Conservation (phyloP, 2,329 filamentous ascomycete genomes). For the Fusarium sulawesiense region DNA sequence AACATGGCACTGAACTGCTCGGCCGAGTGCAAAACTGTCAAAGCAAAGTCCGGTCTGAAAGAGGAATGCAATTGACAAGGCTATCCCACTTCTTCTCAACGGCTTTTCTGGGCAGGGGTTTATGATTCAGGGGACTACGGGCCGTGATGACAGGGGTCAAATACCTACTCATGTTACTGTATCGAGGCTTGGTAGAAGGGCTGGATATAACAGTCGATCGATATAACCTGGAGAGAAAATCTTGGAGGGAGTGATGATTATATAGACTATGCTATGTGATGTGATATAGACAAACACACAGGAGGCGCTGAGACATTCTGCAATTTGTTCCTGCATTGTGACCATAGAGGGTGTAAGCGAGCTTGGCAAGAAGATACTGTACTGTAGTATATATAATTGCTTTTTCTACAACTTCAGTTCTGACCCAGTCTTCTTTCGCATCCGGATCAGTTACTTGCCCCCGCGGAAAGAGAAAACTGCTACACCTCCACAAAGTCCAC, state of each 20-base stretch:
- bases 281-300: not conserved
- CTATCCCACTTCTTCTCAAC: not conserved
- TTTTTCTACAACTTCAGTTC: not conserved
- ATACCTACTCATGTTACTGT: not conserved
- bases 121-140: not conserved
- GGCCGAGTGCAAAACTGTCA: not conserved
- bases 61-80: not conserved
- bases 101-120: not conserved
- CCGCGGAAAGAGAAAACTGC: not conserved
- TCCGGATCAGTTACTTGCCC: not conserved
- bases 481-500: not conserved
- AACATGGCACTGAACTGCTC: not conserved
- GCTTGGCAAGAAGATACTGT: not conserved
- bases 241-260: not conserved
- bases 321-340: not conserved
- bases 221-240: not conserved
- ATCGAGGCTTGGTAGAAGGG: not conserved
- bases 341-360: not conserved
- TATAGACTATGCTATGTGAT: not conserved
- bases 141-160: not conserved
- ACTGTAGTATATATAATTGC: not conserved
- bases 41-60: not conserved
- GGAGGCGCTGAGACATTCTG: not conserved
- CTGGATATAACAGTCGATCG: not conserved
- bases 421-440: not conserved